Evolutionary conservation across 345 rosid genomes (phyloP), one percentile per base, ranked within the genome.

Genomic region (Clausena lansium): DNA sequence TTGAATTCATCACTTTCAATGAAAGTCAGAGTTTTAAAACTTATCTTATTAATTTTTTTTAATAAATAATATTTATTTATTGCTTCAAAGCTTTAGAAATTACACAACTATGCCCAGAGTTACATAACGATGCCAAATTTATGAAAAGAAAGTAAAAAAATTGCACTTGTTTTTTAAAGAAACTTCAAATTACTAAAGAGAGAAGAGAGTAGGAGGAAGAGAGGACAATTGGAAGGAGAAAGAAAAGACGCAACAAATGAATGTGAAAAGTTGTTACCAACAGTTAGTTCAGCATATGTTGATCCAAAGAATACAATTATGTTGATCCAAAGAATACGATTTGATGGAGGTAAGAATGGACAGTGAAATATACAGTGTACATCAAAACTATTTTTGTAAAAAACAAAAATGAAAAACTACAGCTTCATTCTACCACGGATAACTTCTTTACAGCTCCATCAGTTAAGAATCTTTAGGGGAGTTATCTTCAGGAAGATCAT

Each of bases 401-500:
- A 45, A 45, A 45, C 50, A 45, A 45, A 45, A 52, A 52, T 15
- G 7, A 19, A 45, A 52, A 52, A 52, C 50, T 45, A 45, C 0
- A 45, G 22, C 22, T 15, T 15, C 57, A 52, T 52, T 52, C 57
- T 5, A 5, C 20, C 2, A 45, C 6, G 6, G 6, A 15, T 7
- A 45, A 45, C 13, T 45, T 45, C 15, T 11, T 45, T 52, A 52
- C n/a, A 19, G 57, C 57, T 45, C 5, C 4, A 45, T 11, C 17
- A 52, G 57, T 78, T 82, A 88, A 69, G 89, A 77, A 79, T 55
- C 95, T 79, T 91, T 91, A 5, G 84, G 61, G 30, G 93, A 77
- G 82, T 91, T 98, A 78, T 96, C 98, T 57, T 81, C 93, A 0
- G 97, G 97, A 74, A 91, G 78, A 75, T 94, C 97, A 76, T 94